Evolutionary conservation across 148 eudicot species (phyloP), one percentile per base, ranked within the genome.

Genomic region (Rhododendron kiyosumense): DNA sequence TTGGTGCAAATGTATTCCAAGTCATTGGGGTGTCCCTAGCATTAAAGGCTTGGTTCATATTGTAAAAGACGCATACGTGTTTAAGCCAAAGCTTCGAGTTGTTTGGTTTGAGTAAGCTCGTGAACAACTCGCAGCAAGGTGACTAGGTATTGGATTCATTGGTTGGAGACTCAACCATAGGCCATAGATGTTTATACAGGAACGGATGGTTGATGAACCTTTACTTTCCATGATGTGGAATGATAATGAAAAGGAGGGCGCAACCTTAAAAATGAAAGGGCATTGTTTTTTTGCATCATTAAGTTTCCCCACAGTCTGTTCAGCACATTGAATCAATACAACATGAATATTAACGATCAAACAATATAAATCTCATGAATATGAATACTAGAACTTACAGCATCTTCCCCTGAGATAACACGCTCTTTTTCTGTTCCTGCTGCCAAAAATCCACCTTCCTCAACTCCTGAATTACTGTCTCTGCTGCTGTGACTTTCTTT

Each of bases 391-490:
- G 61, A 79, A 91, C 97, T 89, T 87, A 94, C 97, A 87, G 96
- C 96, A 86, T 94, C 97, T 92, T 94, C 97, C 52, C 95, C 93
- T 67, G 94, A 93, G 87, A 94, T 90, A 84, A 82, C 74, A 71
- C 93, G 94, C 86, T 94, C 97, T 65, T 89, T 93, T 81, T 93
- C 97, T 24, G 97, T 93, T 80, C 97, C 97, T 79, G 89, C 89
- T 51, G 90, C 97, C 73, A 94, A 88, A 38, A 93, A 45, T 34
- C 95, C 97, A 82, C 93, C 93, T 91, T 91, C 89, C 51, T 76
- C 92, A 73, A 48, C 80, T 85, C 84, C 92, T n/a, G 87, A 73
- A 85, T 85, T 82, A 74, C 87, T 81, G 63, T 89, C 91, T 61
- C 71, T 83, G 49, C 88, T 85, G 77, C 48, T 86, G 34, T 73